These are phyloP conservation scores for Pachysandra terminalis DNA, from an alignment of 164 flowering plant genomes.

Conservation along the genomic window DNA sequence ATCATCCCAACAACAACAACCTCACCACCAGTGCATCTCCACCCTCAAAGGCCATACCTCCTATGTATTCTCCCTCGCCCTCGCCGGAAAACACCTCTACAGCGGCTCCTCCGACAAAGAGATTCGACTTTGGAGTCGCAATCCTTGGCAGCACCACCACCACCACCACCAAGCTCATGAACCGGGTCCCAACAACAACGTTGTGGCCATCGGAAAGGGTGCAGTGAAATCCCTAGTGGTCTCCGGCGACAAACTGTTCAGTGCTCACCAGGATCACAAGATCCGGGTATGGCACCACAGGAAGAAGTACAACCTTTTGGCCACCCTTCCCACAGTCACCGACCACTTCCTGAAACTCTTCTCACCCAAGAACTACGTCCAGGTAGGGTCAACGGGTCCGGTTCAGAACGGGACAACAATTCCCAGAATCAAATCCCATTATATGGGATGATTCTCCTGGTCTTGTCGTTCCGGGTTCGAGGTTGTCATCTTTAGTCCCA, in stretches of 20 bases:
- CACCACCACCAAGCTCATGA: no score
- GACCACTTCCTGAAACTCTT: conserved; percentile 26
- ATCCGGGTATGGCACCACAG: conserved; percentile 45
- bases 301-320: conserved; percentile 23
- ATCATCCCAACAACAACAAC: conserved; percentile 3
- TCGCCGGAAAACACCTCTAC: conserved; percentile 51
- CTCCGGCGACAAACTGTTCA: conserved; percentile 45
- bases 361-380: conserved; percentile 32
- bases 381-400: no score
- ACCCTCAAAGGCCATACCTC: conserved; percentile 60
- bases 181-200: conserved; percentile 14
- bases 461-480: no score
- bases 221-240: conserved; percentile 72
- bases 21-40: conserved; percentile 37
- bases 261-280: conserved; percentile 61
- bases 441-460: no score
- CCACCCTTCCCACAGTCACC: conserved; percentile 34
- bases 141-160: no score
- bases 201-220: conserved; percentile 44
- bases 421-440: no score
- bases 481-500: no score
- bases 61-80: conserved; percentile 49
- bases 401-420: no score
- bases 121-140: conserved; percentile 38
- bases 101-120: conserved; percentile 54